phyloP scores from a whole-genome alignment of 2,329 filamentous ascomycete genomes.

The Monilinia vaccinii-corymbosi region DNA sequence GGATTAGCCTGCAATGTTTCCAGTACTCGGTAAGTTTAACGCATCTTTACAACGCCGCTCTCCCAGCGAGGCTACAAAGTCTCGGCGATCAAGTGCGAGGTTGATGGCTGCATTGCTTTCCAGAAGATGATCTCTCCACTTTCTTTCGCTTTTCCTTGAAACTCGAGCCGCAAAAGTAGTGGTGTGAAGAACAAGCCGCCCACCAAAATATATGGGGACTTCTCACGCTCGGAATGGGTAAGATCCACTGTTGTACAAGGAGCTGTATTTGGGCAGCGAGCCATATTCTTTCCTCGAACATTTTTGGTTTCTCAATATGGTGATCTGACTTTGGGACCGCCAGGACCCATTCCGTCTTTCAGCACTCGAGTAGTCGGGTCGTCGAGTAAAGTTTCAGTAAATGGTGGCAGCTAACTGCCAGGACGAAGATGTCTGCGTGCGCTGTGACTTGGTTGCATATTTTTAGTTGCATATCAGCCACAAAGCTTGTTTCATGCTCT shows the following conservation, averaged over 20 bases:
- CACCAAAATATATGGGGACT: neutral
- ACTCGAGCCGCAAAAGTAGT: neutral
- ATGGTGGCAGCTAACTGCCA: neutral
- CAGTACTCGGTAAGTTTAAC: conserved; percentile 1
- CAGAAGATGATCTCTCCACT: conserved; percentile 4
- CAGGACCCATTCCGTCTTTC: neutral
- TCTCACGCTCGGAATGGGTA: neutral
- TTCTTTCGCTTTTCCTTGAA: neutral
- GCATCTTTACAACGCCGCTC: conserved; percentile 3
- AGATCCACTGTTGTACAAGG: neutral
- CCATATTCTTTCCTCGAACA: neutral
- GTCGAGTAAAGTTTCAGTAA: neutral
- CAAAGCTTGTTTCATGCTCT: neutral
- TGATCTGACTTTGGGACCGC: neutral
- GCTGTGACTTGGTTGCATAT: neutral
- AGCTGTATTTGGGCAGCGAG: neutral
- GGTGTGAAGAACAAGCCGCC: neutral
- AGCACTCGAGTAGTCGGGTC: no score
- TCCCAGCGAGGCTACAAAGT: conserved; percentile 9
- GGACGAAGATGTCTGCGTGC: neutral
- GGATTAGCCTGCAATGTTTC: neutral
- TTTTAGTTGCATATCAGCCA: neutral
- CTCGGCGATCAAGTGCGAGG: neutral
- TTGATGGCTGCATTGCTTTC: neutral
- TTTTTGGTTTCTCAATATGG: neutral